Evolutionary conservation across 2,329 filamentous ascomycete genomes (phyloP).

Genomic region (Trichoderma koningii): DNA sequence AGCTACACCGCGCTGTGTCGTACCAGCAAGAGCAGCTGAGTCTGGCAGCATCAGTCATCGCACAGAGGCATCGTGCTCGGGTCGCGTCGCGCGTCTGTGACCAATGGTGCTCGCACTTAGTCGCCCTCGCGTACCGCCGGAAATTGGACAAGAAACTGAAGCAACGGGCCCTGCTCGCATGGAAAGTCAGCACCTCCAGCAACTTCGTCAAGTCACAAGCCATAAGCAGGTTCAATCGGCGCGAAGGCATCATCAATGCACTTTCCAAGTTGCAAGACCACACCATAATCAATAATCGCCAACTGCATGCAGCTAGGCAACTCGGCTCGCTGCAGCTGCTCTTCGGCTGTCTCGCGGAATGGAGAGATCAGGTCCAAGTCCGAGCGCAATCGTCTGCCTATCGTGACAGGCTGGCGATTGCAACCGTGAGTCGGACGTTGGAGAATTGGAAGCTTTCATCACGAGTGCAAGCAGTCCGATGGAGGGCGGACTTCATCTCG

Average conservation of each 20-base stretch:
- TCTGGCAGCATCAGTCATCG: conserved; percentile 33
- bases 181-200: conserved; percentile 31
- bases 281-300: conserved; percentile 1
- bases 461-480: conserved; percentile 40
- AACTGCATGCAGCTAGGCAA: conserved; percentile 27
- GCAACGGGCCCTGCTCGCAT: conserved; percentile 31
- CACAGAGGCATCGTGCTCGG: conserved; percentile 31
- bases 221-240: conserved; percentile 29
- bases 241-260: conserved; percentile 28
- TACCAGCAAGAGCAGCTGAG: conserved; percentile 36
- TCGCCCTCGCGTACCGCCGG: conserved; percentile 32
- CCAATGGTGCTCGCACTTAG: conserved; percentile 36
- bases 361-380: conserved; percentile 39
- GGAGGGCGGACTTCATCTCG: conserved; percentile 39
- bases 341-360: conserved; percentile 35
- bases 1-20: conserved; percentile 39
- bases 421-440: conserved; percentile 33
- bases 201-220: conserved; percentile 28
- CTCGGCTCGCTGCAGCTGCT: conserved; percentile 30
- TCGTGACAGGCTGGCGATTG: conserved; percentile 29
- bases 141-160: conserved; percentile 30
- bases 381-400: conserved; percentile 34
- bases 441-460: conserved; percentile 40
- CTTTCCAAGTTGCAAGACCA: conserved; percentile 34
- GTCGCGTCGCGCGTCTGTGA: conserved; percentile 32